A percentile compares a stretch with the other conserved stretches of the same genome.
These are phyloP conservation scores for Aspergillus quadricinctus DNA, from an alignment of 2,329 filamentous ascomycete genomes.

Conservation along the genomic window DNA sequence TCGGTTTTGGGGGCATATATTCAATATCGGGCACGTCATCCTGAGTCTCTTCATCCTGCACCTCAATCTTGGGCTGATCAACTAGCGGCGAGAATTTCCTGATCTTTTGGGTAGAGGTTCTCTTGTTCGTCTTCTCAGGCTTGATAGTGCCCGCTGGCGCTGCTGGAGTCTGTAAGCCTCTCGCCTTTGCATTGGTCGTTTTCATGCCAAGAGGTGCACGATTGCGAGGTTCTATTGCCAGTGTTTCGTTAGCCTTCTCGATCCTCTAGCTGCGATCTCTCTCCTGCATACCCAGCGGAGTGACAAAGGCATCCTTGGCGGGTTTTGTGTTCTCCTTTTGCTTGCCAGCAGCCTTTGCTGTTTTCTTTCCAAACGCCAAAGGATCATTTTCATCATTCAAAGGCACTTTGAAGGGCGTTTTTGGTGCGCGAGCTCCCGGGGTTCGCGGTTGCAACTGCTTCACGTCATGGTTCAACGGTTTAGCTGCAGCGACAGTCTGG, in stretches of 20 bases:
- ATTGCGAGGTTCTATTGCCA: constrained; percentile 54
- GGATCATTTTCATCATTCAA: constrained; percentile 84
- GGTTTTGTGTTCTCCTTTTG: constrained; percentile 55
- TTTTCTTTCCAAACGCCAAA: constrained; percentile 55
- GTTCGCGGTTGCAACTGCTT: constrained; percentile 69
- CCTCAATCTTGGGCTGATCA: constrained; percentile 41
- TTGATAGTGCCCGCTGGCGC: constrained; percentile 58
- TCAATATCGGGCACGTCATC: constrained; percentile 72
- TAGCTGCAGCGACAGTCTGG: constrained; percentile 65
- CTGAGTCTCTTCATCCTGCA: constrained; percentile 46
- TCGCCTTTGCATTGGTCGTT: constrained; percentile 89
- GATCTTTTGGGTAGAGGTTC: constrained; percentile 57
- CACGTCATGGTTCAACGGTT: constrained; percentile 64
- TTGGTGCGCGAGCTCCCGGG: constrained; percentile 68
- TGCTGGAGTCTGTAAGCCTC: constrained; percentile 61
- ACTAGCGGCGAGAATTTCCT: constrained; percentile 53
- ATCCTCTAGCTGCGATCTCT: neutral
- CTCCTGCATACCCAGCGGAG: constrained; percentile 66
- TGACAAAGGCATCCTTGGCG: constrained; percentile 66
- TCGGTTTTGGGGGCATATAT: constrained; percentile 75
- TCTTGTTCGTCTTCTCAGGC: constrained; percentile 59
- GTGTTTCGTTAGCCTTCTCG: constrained; percentile 3
- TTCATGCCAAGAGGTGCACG: constrained; percentile 88
- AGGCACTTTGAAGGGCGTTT: constrained; percentile 74
- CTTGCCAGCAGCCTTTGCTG: constrained; percentile 52